Conservation (phyloP, 768 basidiomycete species). For the Boletus barrowsii region DNA sequence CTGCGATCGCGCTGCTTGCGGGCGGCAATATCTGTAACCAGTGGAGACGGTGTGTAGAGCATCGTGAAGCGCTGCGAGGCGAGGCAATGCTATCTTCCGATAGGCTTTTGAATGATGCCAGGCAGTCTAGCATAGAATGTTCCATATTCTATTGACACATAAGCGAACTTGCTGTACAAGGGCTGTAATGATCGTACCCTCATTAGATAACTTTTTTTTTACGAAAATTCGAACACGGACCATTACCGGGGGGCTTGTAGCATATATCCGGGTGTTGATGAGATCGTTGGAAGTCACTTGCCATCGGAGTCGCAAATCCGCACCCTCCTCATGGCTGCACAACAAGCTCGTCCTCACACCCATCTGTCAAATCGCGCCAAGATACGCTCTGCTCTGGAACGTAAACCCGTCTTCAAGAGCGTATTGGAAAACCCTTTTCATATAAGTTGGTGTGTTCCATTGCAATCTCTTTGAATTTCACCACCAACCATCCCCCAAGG, state of each 20-base stretch:
- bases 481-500: constrained; percentile 38
- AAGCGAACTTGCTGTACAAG: constrained; percentile 13
- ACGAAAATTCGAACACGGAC: too few relatives aligned
- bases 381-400: constrained; percentile 42
- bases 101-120: constrained; percentile 3
- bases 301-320: neutral
- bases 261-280: too few relatives aligned
- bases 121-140: neutral
- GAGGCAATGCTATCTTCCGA: neutral
- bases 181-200: neutral
- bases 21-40: constrained; percentile 9
- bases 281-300: too few relatives aligned
- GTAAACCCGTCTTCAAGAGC: constrained; percentile 64
- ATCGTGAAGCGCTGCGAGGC: constrained; percentile 4
- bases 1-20: constrained; percentile 27
- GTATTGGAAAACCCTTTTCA: constrained; percentile 72
- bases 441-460: constrained; percentile 54
- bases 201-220: too few relatives aligned
- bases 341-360: constrained; percentile 47
- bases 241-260: too few relatives aligned
- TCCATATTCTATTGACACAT: neutral
- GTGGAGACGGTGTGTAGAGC: constrained; percentile 1
- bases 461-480: neutral
- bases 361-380: constrained; percentile 65
- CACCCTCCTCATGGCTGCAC: neutral